Percentiles rank a stretch among this genome's conserved stretches.
These are phyloP conservation scores for Quercus lobata DNA, from an alignment of 331 rosid species.

Conservation along the genomic window DNA sequence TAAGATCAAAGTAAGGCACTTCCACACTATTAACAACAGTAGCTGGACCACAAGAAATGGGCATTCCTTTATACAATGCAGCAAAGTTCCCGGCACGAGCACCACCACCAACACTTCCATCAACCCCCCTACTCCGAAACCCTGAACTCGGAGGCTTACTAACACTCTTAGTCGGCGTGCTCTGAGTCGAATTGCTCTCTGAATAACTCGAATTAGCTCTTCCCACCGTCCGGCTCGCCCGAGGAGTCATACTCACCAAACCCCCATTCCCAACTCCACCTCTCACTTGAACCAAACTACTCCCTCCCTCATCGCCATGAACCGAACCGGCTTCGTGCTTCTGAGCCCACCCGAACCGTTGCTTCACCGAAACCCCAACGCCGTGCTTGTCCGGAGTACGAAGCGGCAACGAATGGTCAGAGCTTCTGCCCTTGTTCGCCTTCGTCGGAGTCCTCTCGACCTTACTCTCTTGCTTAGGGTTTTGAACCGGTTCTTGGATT, in stretches of 20 bases:
- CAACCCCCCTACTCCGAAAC: conserved; percentile 61
- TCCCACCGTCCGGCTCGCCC: conserved; percentile 39
- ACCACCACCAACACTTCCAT: conserved; percentile 44
- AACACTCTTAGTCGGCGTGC: conserved; percentile 82
- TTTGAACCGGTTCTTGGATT: conserved; percentile 54
- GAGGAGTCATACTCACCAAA: conserved; percentile 52
- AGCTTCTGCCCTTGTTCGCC: conserved; percentile 36
- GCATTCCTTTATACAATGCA: conserved; percentile 71
- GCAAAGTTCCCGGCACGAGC: conserved; percentile 57
- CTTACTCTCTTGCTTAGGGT: conserved; percentile 41
- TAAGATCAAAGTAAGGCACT: conserved; percentile 97
- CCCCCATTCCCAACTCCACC: conserved; percentile 47
- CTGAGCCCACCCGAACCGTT: conserved; percentile 71
- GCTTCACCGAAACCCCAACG: conserved; percentile 31
- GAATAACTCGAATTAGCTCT: conserved; percentile 51
- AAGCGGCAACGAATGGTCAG: conserved; percentile 52
- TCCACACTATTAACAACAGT: conserved; percentile 67
- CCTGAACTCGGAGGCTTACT: conserved; percentile 63
- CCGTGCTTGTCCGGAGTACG: conserved; percentile 82
- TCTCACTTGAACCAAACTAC: conserved; percentile 21
- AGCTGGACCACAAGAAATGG: conserved; percentile 38
- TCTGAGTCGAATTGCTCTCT: conserved; percentile 71
- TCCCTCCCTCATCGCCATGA: conserved; percentile 35
- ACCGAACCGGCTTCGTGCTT: conserved; percentile 47
- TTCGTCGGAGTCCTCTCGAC: conserved; percentile 67